Base-by-base conservation (phyloP, 2,329 filamentous ascomycete species). In the Colletotrichum sp. region DNA sequence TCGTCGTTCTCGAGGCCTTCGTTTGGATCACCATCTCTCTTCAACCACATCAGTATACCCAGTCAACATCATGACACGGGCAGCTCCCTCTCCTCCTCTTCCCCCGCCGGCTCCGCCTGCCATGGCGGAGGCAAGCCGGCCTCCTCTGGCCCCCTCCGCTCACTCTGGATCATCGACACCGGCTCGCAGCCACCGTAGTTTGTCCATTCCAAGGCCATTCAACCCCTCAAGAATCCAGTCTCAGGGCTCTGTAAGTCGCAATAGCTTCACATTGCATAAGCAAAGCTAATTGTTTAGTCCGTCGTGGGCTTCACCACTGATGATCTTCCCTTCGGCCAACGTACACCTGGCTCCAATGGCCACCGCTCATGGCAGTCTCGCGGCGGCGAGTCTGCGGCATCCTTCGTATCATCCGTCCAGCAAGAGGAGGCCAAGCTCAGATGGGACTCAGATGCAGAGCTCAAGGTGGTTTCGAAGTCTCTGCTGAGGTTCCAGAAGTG, bases 361-460 rank as follows among this genome's bases (percentile, higher is more conserved):
- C 80, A 83, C 12, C 78, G 75, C 4, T 85, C 83, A 8, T 84
- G 82, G 81, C 80, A 81, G 8, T 83, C 83, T 21, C 80, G 83
- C 6, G 81, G 81, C 30, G 78, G 79, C 69, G 81, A 85, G 64
- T 85, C 84, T 15, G 83, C 80, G 72, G 78, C 80, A 8, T 86
- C 84, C 3, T 84, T 85, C 60, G 81, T 80, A 3, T 86, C 84
- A 2, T 84, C 83, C 0, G 78, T 86, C 9, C 75, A 79, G 13
- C 84, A 86, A 44, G 85, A 86, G 76, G 85, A 86, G 63, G 84
- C 85, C 16, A 85, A 85, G 69, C 78, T 82, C 10, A 82, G 84
- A 32, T 86, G 85, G 85, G 83, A 86, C 71, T 83, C 85, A 0
- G 85, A 86, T 6, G 81, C 82, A 8, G 85, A 86, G 64, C 83